These are phyloP conservation scores for Malus asiatica DNA, from an alignment of 306 rosid genomes.

Conservation along the genomic window DNA sequence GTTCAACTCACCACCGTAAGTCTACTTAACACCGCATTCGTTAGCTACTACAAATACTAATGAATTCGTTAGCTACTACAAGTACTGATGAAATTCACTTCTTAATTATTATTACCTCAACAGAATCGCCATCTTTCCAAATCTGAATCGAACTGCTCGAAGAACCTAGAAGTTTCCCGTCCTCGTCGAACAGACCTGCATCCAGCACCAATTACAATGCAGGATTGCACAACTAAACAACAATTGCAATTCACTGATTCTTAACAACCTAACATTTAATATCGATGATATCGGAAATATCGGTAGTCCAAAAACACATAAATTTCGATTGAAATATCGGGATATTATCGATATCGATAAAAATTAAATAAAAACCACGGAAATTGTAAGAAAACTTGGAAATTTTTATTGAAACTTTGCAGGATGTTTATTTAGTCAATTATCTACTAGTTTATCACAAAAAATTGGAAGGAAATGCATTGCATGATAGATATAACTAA, in stretches of 20 bases:
- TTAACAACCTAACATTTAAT: background rate
- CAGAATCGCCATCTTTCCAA: constrained; percentile 72
- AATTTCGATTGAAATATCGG: too few species aligned
- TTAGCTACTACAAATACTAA: background rate
- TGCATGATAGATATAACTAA: too few species aligned
- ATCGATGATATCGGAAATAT: too few species aligned
- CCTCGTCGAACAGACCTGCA: constrained; percentile 74
- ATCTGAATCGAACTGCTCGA: constrained; percentile 90
- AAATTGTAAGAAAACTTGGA: too few species aligned
- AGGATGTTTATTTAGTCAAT: too few species aligned
- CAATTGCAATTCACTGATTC: background rate
- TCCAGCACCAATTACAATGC: background rate
- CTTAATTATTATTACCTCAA: constrained; percentile 51
- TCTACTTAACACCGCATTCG: background rate
- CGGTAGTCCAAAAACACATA: too few species aligned
- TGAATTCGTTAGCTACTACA: background rate
- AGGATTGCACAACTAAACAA: background rate
- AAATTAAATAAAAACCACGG: too few species aligned
- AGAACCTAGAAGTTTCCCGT: constrained; percentile 88
- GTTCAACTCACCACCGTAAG: background rate
- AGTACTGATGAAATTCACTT: constrained; percentile 6
- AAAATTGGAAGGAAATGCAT: too few species aligned
- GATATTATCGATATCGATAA: too few species aligned
- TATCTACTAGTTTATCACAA: too few species aligned
- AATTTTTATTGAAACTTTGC: too few species aligned